A percentile compares a stretch with the other conserved stretches of the same genome.
These are phyloP conservation scores for Phytophthora rubi DNA, from an alignment of 352 stramenopile species.

Conservation along the genomic window DNA sequence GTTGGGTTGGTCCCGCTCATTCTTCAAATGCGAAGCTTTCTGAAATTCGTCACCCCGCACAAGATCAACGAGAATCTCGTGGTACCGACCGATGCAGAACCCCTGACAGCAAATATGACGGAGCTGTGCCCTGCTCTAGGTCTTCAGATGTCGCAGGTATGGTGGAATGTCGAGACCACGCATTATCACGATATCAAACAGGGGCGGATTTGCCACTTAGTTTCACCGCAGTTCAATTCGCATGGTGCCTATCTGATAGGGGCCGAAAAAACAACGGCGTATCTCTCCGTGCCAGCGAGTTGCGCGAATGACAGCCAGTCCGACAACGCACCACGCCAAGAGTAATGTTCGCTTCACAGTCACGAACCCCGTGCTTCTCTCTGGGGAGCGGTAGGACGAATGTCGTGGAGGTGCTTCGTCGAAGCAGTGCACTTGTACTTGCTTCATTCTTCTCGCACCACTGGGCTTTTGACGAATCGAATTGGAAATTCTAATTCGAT, in stretches of 20 bases:
- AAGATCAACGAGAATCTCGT: not conserved
- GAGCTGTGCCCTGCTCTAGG: not conserved
- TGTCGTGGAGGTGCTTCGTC: not conserved
- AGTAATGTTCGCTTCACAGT: not conserved
- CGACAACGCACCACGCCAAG: not conserved
- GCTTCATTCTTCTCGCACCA: not conserved
- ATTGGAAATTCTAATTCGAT: not conserved
- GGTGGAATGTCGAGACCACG: constrained; percentile 1
- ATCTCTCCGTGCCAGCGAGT: not conserved
- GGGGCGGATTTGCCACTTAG: not conserved
- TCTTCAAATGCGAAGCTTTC: not conserved
- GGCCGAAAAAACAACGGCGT: not conserved
- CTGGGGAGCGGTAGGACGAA: not conserved
- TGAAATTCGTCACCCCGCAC: not conserved
- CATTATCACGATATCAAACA: not conserved
- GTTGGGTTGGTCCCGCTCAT: not conserved
- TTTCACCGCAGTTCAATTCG: not conserved
- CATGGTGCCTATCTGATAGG: not conserved
- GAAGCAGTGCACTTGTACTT: not conserved
- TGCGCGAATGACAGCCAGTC: not conserved
- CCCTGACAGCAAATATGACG: not conserved
- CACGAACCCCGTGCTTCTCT: not conserved
- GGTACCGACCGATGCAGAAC: not conserved
- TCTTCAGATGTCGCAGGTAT: not conserved
- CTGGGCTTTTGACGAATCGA: not conserved